Evolutionary conservation across 495 filamentous ascomycete species (phyloP).

Genomic region (Penicillium soppii): DNA sequence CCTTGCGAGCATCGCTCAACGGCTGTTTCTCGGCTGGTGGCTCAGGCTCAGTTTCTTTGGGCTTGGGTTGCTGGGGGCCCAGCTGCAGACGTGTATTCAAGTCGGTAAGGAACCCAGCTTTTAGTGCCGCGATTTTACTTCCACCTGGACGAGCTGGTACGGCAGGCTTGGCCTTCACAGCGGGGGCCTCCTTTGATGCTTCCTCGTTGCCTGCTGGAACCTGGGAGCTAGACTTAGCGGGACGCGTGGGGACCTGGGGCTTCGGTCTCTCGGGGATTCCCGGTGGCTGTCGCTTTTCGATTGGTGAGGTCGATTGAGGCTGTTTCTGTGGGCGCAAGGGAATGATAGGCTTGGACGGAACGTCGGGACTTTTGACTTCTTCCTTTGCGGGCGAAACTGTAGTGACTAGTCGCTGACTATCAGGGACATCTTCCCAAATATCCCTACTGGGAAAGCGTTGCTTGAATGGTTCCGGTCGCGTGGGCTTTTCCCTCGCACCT

Average conservation of each 20-base stretch:
- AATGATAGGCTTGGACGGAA: slow-evolving; percentile 40
- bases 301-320: slow-evolving; percentile 41
- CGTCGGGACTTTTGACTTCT: slow-evolving; percentile 41
- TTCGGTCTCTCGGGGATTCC: slow-evolving; percentile 71
- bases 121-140: slow-evolving; percentile 83
- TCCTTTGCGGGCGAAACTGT: slow-evolving; percentile 66
- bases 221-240: slow-evolving; percentile 52
- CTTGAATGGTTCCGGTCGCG: slow-evolving; percentile 51
- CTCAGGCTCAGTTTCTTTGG: slow-evolving; percentile 61
- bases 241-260: slow-evolving; percentile 73
- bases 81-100: slow-evolving; percentile 81
- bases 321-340: slow-evolving; percentile 45
- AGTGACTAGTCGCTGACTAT: slow-evolving; percentile 76
- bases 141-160: slow-evolving; percentile 79
- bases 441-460: slow-evolving; percentile 91
- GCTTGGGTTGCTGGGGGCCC: slow-evolving; percentile 74
- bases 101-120: slow-evolving; percentile 87
- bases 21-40: slow-evolving; percentile 70
- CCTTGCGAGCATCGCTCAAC: slow-evolving; percentile 82
- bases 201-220: slow-evolving; percentile 37
- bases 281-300: slow-evolving; percentile 51
- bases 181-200: slow-evolving; percentile 27
- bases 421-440: slow-evolving; percentile 94
- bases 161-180: slow-evolving; percentile 64
- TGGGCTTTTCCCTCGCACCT: slow-evolving; percentile 36